Conservation (phyloP, 2,329 filamentous ascomycete species). For the Neonectria ditissima region DNA sequence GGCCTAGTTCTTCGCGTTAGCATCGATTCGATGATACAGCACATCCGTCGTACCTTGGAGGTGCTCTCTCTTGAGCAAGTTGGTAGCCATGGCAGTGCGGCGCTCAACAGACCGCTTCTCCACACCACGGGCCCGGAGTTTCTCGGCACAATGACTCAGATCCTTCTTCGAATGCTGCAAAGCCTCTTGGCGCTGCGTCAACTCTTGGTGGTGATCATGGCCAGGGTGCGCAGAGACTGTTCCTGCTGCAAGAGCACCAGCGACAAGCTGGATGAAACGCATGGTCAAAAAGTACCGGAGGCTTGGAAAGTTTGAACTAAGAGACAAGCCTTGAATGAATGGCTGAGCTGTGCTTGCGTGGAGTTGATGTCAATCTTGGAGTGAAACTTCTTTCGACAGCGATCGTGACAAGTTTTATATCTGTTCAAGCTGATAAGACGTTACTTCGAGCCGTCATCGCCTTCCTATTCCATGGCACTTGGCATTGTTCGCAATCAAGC, state of each 20-base stretch:
- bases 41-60: slow-evolving; percentile 9
- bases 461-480: slow-evolving; percentile 1
- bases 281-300: neutral
- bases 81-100: slow-evolving; percentile 14
- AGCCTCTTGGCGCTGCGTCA: slow-evolving; percentile 5
- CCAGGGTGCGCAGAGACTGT: slow-evolving; percentile 14
- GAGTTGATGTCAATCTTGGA: neutral
- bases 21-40: neutral
- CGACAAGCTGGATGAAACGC: slow-evolving; percentile 8
- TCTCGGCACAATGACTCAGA: slow-evolving; percentile 17
- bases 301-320: neutral
- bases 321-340: neutral
- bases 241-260: slow-evolving; percentile 5
- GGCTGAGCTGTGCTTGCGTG: neutral
- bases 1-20: neutral
- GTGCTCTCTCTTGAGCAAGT: slow-evolving; percentile 11
- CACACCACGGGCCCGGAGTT: slow-evolving; percentile 8
- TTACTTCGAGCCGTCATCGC: neutral
- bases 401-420: neutral
- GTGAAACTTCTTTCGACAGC: neutral
- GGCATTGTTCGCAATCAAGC: neutral
- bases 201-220: slow-evolving; percentile 13
- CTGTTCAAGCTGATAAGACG: neutral
- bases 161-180: slow-evolving; percentile 12
- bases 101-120: slow-evolving; percentile 18